phyloP scores from a whole-genome alignment of 176 grass and related monocot genomes.

The Avena insularis region DNA sequence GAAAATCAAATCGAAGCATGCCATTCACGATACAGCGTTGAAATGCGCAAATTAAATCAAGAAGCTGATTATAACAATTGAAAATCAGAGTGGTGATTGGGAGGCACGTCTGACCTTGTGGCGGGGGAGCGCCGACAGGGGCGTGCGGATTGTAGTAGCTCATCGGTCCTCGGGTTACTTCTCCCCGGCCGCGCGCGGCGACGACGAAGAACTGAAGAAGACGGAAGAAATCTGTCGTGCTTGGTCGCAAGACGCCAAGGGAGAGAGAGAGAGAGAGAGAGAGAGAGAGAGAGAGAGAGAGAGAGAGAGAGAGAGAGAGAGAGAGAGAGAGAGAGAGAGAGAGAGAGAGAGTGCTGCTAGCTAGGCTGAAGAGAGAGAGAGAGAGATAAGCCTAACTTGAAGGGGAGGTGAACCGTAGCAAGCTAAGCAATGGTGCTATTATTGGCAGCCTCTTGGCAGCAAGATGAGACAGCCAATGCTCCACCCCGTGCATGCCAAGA shows the following conservation, averaged over 20 bases:
- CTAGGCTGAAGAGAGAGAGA: background rate
- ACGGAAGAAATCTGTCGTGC: background rate
- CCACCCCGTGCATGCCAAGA: background rate
- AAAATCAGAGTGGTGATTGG: background rate
- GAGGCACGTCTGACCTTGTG: constrained; percentile 47
- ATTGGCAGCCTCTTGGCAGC: constrained; percentile 18
- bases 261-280: background rate
- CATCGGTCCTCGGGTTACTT: constrained; percentile 31
- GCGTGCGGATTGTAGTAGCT: constrained; percentile 71
- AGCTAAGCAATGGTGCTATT: constrained; percentile 7
- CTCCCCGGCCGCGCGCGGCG: no score
- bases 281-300: no score
- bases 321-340: background rate
- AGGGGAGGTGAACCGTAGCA: background rate
- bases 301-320: background rate
- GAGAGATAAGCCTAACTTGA: constrained; percentile 4
- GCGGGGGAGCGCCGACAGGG: constrained; percentile 49
- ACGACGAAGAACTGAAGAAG: background rate
- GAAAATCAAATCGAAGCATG: background rate
- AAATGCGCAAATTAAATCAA: background rate
- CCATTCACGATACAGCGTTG: background rate
- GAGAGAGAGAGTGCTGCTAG: background rate
- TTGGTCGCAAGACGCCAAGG: constrained; percentile 13
- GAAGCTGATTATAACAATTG: background rate
- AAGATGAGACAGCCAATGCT: background rate